These are phyloP conservation scores for Suhomyces faveliae DNA, from an alignment of 805 yeast species.

Conservation along the genomic window DNA sequence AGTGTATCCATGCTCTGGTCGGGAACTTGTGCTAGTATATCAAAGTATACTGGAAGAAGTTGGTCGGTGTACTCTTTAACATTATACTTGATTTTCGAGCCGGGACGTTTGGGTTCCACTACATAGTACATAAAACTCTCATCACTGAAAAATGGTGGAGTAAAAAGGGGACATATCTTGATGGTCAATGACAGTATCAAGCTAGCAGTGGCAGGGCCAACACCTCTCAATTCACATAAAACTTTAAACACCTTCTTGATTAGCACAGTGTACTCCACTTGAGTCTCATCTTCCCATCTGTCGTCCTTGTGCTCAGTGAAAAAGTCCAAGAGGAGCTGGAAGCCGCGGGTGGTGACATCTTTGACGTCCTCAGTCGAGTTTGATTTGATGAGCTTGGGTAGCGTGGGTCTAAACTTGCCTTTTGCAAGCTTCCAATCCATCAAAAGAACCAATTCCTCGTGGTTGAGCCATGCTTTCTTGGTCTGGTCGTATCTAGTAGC, in stretches of 20 bases:
- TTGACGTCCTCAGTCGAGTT: conserved; percentile 33
- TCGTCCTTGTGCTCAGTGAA: background rate
- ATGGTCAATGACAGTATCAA: conserved; percentile 37
- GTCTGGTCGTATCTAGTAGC: conserved; percentile 20
- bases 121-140: conserved; percentile 42
- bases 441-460: conserved; percentile 37
- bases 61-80: conserved; percentile 42
- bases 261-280: conserved; percentile 13
- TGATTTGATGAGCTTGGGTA: conserved; percentile 40
- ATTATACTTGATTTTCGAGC: conserved; percentile 39
- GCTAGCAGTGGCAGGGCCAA: conserved; percentile 53
- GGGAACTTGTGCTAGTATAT: conserved; percentile 10
- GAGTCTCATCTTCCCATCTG: conserved; percentile 8
- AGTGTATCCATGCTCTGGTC: conserved; percentile 14
- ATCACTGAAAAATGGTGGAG: conserved; percentile 51
- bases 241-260: conserved; percentile 27
- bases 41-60: conserved; percentile 22
- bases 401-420: conserved; percentile 43
- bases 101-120: conserved; percentile 22
- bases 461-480: conserved; percentile 29
- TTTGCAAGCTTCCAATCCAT: conserved; percentile 51
- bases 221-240: conserved; percentile 41
- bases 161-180: conserved; percentile 16
- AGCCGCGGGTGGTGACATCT: conserved; percentile 28
- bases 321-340: conserved; percentile 11